Evolutionary conservation across 2,329 filamentous ascomycete species (phyloP).

Genomic region (Apiospora arundinis): DNA sequence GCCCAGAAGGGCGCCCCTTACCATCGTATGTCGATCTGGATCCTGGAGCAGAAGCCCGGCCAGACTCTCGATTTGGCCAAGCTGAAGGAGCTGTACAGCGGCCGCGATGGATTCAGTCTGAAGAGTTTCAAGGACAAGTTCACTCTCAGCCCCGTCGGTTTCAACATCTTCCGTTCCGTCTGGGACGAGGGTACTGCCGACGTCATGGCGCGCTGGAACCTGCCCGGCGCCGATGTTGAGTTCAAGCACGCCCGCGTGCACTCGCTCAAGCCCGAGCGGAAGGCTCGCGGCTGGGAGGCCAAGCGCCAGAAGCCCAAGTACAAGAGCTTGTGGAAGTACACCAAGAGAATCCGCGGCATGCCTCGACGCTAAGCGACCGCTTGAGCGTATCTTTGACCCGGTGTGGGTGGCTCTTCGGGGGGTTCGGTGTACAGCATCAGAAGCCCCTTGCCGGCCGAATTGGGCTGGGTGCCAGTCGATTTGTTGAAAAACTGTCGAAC

Average conservation of each 20-base stretch:
- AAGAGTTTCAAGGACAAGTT: slow-evolving; percentile 77
- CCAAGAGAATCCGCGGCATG: slow-evolving; percentile 56
- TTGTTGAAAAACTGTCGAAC: not conserved
- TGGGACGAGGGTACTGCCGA: slow-evolving; percentile 90
- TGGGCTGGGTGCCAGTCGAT: not conserved
- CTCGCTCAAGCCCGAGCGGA: slow-evolving; percentile 67
- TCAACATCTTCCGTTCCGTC: slow-evolving; percentile 83
- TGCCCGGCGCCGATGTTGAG: slow-evolving; percentile 81
- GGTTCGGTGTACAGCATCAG: not conserved
- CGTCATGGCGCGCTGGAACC: slow-evolving; percentile 83
- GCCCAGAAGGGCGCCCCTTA: slow-evolving; percentile 91
- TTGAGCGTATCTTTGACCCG: not conserved
- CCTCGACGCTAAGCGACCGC: slow-evolving; percentile 18
- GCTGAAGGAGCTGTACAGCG: slow-evolving; percentile 58
- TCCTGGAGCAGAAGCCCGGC: slow-evolving; percentile 78
- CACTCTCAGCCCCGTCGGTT: slow-evolving; percentile 75
- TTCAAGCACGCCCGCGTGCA: slow-evolving; percentile 82
- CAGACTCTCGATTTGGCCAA: slow-evolving; percentile 62
- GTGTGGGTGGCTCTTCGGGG: not conserved
- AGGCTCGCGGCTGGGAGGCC: slow-evolving; percentile 69
- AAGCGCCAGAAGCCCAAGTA: slow-evolving; percentile 71
- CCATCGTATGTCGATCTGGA: slow-evolving; percentile 83
- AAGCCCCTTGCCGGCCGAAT: not conserved
- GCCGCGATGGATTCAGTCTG: slow-evolving; percentile 74
- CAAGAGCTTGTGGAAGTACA: slow-evolving; percentile 69